phyloP scores from a whole-genome alignment of 73 alveolate genomes.

The Tetrahymena elliotti region DNA sequence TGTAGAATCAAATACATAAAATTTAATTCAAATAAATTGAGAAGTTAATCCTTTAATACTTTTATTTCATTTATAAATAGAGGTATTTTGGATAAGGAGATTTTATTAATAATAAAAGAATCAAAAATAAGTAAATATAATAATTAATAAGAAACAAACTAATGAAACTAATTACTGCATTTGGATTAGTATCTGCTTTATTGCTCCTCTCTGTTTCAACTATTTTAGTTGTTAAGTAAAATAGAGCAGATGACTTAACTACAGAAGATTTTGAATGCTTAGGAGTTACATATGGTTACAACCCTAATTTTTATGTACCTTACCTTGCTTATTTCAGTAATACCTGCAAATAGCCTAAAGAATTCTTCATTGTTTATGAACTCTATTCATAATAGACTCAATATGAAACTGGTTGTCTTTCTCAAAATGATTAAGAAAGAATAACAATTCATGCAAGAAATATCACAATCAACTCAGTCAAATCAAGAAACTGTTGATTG shows the following conservation, averaged over 20 bases:
- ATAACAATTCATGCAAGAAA: background rate
- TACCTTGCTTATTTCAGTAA: background rate
- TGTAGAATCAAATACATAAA: too few species aligned
- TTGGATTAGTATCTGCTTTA: background rate
- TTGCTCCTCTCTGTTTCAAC: background rate
- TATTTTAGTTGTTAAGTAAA: background rate
- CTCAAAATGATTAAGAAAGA: too few species aligned
- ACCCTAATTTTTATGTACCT: background rate
- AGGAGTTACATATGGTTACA: background rate
- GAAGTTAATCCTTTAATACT: too few species aligned
- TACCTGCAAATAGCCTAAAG: background rate
- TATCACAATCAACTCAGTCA: background rate
- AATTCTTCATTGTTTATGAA: background rate
- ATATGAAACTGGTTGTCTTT: background rate
- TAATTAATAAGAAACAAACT: too few species aligned
- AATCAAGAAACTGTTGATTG: background rate
- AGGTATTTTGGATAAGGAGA: too few species aligned
- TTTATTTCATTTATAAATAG: too few species aligned
- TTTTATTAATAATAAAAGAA: too few species aligned
- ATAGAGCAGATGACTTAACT: too few species aligned
- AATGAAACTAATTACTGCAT: background rate
- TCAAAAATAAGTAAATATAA: too few species aligned
- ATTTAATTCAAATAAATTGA: too few species aligned
- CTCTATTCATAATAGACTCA: too few species aligned
- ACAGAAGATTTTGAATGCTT: background rate